Percentiles rank a stretch among this genome's conserved stretches.
These are phyloP conservation scores for Neospora caninum DNA, from an alignment of 169 alveolate species.

Conservation along the genomic window DNA sequence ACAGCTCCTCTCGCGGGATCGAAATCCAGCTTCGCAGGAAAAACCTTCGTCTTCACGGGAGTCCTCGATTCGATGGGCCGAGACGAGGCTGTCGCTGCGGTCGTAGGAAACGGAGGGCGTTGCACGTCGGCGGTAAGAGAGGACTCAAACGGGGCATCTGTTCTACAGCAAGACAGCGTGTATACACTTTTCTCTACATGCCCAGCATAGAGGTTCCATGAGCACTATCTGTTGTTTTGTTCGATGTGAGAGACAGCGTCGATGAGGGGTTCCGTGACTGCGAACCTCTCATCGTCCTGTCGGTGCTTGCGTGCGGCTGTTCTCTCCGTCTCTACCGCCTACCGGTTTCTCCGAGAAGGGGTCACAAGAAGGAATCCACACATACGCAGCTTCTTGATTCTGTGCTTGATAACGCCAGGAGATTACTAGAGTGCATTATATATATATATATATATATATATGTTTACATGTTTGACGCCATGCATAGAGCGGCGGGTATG, in stretches of 20 bases:
- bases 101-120: slow-evolving; percentile 43
- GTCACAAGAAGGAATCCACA: too few relatives aligned
- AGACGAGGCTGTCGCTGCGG: slow-evolving; percentile 41
- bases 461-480: neutral
- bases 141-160: too few relatives aligned
- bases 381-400: too few relatives aligned
- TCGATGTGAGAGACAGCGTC: neutral
- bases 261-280: too few relatives aligned
- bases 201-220: too few relatives aligned
- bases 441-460: neutral
- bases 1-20: neutral
- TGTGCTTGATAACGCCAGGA: too few relatives aligned
- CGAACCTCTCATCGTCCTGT: too few relatives aligned
- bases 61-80: slow-evolving; percentile 48
- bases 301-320: too few relatives aligned
- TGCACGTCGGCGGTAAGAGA: slow-evolving; percentile 52
- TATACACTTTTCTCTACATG: neutral
- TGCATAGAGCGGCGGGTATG: neutral
- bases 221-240: neutral
- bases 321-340: too few relatives aligned
- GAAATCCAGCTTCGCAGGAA: slow-evolving; percentile 24
- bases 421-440: too few relatives aligned
- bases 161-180: neutral
- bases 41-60: slow-evolving; percentile 60
- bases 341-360: too few relatives aligned